Evolutionary conservation across 106 monocot genomes (phyloP), one percentile per base, ranked within the genome.

Genomic region (Iris macrosiphon): DNA sequence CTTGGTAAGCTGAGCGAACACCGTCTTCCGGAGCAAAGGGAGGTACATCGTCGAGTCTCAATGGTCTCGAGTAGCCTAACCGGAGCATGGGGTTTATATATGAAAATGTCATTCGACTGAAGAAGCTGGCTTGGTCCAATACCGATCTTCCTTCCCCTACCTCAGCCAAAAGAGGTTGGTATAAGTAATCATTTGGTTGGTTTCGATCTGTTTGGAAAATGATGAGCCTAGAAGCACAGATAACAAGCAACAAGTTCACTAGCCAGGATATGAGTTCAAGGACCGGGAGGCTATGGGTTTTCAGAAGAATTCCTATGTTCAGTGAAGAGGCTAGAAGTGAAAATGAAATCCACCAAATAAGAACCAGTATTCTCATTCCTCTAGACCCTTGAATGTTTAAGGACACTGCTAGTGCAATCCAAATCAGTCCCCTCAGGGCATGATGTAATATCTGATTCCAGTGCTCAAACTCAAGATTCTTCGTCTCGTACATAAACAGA

Each of bases 1-100:
- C 48, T 16, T 71, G 46, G 25, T 72, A 66, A 25, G 84, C 89
- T 46, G 56, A 43, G 12, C 45, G 13, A 16, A 85, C 69, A 11
- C 43, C 57, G 49, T 90, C 89, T 22, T 80, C 78, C 9, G 45
- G 22, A 49, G 74, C 62, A 25, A 90, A 61, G 27, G 52, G 39
- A 2, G 85, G 89, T 16, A 90, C 62, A 68, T 81, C 74, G n/a
- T 42, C 25, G 25, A 77, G 63, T n/a, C 49, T 18, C 40, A 90
- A 61, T 20, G 80, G 76, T 25, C 72, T 78, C 0, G 41, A 62
- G 57, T 63, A 51, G 35, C 89, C 89, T 2, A 72, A 26, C 3
- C 68, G 50, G 13, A 90, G 72, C 16, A 90, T 40, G 22, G 77
- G 75, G 57, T 90, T 75, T 19, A 85, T 46, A 84, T 80, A 90